Conservation (phyloP, 352 stramenopile species). For the Phytophthora sansomeana region DNA sequence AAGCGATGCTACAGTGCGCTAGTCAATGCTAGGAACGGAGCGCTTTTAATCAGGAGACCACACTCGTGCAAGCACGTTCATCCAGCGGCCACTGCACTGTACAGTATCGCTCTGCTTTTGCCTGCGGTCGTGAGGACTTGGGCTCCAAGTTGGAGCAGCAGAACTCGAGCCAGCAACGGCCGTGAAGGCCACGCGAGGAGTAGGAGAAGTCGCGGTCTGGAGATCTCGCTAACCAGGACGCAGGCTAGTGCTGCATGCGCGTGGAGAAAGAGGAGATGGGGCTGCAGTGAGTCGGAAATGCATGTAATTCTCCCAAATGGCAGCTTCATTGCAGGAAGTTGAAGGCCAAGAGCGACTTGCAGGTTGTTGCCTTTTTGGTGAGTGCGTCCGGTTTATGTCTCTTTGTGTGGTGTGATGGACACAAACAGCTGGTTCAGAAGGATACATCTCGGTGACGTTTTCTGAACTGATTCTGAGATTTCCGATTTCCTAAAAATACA, state of each 20-base stretch:
- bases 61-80: neutral
- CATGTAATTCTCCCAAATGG: no score
- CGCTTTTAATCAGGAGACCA: neutral
- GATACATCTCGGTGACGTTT: constrained; percentile 5
- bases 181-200: neutral
- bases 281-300: no score
- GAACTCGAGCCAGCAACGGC: neutral
- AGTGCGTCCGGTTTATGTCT: no score
- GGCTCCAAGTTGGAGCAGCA: neutral
- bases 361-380: no score
- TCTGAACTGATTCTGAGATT: constrained; percentile 2
- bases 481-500: neutral
- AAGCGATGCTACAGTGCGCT: no score
- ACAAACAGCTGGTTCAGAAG: no score
- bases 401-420: no score
- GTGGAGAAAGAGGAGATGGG: neutral
- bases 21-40: no score
- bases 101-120: no score
- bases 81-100: neutral
- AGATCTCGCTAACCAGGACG: neutral
- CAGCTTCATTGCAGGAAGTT: no score
- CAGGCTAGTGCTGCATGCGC: neutral
- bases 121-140: no score
- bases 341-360: no score
- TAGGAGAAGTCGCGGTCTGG: neutral